Conservation (phyloP, 305 asterid genomes). For the Ruellia speciosa region DNA sequence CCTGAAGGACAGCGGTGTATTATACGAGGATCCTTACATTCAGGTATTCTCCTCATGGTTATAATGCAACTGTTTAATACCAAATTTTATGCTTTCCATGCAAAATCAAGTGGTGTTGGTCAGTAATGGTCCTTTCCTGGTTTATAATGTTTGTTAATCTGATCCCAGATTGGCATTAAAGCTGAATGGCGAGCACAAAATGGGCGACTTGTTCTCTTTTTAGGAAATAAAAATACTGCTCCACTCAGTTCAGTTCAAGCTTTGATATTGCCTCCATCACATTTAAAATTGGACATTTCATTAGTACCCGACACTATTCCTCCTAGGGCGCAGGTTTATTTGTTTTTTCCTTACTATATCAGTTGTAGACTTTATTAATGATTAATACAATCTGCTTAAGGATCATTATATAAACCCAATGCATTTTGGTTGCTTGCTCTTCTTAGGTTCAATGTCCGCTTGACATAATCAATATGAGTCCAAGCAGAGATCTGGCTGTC, state of each 20-base stretch:
- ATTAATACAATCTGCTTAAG: slow-evolving; percentile 4
- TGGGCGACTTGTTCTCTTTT: slow-evolving; percentile 66
- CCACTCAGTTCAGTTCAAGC: slow-evolving; percentile 65
- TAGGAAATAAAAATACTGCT: slow-evolving; percentile 65
- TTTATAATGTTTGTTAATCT: slow-evolving; percentile 13
- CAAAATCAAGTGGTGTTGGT: neutral
- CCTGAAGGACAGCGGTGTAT: slow-evolving; percentile 71
- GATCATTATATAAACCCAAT: slow-evolving; percentile 14
- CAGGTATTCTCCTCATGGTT: slow-evolving; percentile 39
- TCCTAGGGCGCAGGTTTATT: slow-evolving; percentile 71
- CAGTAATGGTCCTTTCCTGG: neutral
- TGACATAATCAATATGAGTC: slow-evolving; percentile 58
- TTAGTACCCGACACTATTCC: slow-evolving; percentile 76
- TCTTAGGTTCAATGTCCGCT: slow-evolving; percentile 77
- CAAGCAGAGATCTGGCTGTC: slow-evolving; percentile 76
- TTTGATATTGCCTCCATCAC: slow-evolving; percentile 53
- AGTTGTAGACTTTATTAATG: neutral
- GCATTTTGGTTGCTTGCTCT: slow-evolving; percentile 6
- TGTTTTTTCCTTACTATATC: slow-evolving; percentile 2
- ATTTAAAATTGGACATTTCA: slow-evolving; percentile 57
- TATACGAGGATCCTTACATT: slow-evolving; percentile 70
- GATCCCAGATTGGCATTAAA: slow-evolving; percentile 64
- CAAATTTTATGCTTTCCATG: slow-evolving; percentile 1
- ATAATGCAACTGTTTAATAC: slow-evolving; percentile 1
- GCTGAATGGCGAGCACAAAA: slow-evolving; percentile 75